These are phyloP conservation scores for Lactarius pseudohatsudake DNA, from an alignment of 768 basidiomycete species.

Conservation along the genomic window DNA sequence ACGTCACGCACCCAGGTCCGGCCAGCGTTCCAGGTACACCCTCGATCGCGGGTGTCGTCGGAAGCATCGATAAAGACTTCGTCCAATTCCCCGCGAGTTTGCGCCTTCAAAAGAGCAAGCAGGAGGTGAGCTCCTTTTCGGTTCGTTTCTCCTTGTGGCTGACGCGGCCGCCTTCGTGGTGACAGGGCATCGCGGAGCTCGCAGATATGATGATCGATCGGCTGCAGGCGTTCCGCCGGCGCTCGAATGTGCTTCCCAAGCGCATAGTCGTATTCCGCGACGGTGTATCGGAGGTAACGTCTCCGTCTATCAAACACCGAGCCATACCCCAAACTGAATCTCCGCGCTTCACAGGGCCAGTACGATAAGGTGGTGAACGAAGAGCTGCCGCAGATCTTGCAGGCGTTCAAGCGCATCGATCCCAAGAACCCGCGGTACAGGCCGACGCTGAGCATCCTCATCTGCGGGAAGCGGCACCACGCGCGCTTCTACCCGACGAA, in stretches of 20 bases:
- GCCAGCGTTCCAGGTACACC: constrained; percentile 68
- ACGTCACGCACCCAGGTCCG: constrained; percentile 79
- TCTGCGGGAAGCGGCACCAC: constrained; percentile 76
- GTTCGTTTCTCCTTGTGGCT: not conserved
- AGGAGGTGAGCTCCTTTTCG: constrained; percentile 35
- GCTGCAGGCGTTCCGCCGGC: constrained; percentile 53
- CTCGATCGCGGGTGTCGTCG: constrained; percentile 82
- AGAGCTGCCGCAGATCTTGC: constrained; percentile 61
- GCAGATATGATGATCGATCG: constrained; percentile 70
- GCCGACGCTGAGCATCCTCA: constrained; percentile 67
- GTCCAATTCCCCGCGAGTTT: constrained; percentile 79
- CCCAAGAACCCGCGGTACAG: constrained; percentile 50
- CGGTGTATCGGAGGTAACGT: constrained; percentile 74
- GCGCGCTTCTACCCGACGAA: constrained; percentile 60
- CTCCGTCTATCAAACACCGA: not conserved
- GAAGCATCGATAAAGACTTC: constrained; percentile 65
- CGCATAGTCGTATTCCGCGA: constrained; percentile 75
- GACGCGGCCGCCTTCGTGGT: not conserved
- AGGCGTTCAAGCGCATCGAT: constrained; percentile 56
- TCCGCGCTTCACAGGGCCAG: constrained; percentile 55
- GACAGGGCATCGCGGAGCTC: constrained; percentile 71
- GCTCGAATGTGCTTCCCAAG: constrained; percentile 53
- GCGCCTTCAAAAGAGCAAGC: constrained; percentile 58
- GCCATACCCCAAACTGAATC: not conserved
- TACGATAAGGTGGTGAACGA: constrained; percentile 58